Percentiles rank a stretch among this genome's conserved stretches.
These are phyloP conservation scores for Hyaloperonospora arabidopsidis DNA, from an alignment of 352 stramenopile species.

Conservation along the genomic window DNA sequence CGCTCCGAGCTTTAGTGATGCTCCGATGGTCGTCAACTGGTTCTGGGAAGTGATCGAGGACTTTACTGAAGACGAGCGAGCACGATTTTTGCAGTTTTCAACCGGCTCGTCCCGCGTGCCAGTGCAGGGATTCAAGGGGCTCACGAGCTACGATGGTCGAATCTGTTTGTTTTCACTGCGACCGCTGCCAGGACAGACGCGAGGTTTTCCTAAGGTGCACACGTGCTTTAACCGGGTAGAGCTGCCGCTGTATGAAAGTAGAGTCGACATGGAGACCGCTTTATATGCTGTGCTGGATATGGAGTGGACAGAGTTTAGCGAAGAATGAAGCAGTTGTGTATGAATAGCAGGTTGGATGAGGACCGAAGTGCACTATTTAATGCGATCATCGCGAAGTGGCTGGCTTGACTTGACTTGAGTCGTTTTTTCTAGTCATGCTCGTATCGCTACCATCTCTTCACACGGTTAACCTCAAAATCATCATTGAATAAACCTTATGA, in stretches of 20 bases:
- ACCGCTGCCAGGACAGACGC: conserved; percentile 47
- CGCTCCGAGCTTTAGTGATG: conserved; percentile 41
- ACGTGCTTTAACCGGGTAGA: conserved; percentile 84
- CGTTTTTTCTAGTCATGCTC: too few relatives aligned
- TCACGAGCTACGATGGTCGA: conserved; percentile 79
- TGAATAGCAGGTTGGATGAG: neutral
- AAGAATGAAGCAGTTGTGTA: conserved; percentile 35
- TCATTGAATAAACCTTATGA: too few relatives aligned
- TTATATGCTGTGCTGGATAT: conserved; percentile 93
- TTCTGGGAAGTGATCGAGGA: conserved; percentile 67
- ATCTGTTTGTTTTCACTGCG: conserved; percentile 70
- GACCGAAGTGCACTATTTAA: conserved; percentile 26
- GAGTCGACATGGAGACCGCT: conserved; percentile 89
- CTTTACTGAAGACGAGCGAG: conserved; percentile 66
- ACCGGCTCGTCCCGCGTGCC: conserved; percentile 80
- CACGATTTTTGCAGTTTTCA: conserved; percentile 78
- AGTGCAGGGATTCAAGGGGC: conserved; percentile 74
- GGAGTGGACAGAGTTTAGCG: conserved; percentile 92
- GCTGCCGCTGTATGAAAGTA: conserved; percentile 69
- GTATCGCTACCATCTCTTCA: too few relatives aligned
- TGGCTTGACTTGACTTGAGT: neutral
- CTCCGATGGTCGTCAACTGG: conserved; percentile 42
- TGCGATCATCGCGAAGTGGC: conserved; percentile 5
- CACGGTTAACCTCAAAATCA: too few relatives aligned
- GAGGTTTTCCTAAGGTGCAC: conserved; percentile 68